phyloP scores from a whole-genome alignment of 345 rosid genomes.

The Mercurialis annua region DNA sequence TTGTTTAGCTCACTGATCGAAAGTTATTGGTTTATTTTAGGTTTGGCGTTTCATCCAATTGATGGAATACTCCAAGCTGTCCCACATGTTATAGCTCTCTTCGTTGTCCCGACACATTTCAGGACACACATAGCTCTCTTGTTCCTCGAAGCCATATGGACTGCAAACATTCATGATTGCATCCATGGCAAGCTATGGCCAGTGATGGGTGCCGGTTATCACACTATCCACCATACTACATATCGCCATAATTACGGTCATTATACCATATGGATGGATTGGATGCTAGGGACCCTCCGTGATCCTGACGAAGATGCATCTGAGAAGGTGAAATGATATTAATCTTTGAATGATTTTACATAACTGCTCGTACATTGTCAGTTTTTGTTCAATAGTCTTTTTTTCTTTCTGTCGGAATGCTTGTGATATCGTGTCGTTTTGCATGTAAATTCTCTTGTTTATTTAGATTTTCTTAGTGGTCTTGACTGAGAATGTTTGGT shows the following conservation, averaged over 20 bases:
- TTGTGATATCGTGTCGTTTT: not conserved
- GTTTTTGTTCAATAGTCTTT: not conserved
- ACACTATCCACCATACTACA: conserved; percentile 93
- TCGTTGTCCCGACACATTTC: conserved; percentile 78
- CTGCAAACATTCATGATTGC: conserved; percentile 91
- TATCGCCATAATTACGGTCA: conserved; percentile 98
- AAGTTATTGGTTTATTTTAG: conserved; percentile 31
- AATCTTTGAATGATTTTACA: not conserved
- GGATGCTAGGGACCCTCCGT: conserved; percentile 87
- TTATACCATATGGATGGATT: conserved; percentile 96
- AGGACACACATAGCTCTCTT: conserved; percentile 65
- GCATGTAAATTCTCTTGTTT: conserved; percentile 8
- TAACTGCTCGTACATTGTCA: not conserved
- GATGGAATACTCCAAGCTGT: conserved; percentile 92
- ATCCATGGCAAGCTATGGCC: conserved; percentile 85
- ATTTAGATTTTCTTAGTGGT: not conserved
- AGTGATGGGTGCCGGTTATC: conserved; percentile 96
- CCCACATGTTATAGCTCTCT: conserved; percentile 74
- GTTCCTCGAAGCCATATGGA: conserved; percentile 85
- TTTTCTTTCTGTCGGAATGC: conserved; percentile 1
- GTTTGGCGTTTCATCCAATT: conserved; percentile 87
- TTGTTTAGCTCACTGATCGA: not conserved
- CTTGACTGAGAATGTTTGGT: not conserved
- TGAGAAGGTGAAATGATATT: conserved; percentile 11
- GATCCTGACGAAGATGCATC: conserved; percentile 56